These are phyloP conservation scores for Westerdykella sp. DNA, from an alignment of 2,329 filamentous ascomycete species.

Conservation along the genomic window DNA sequence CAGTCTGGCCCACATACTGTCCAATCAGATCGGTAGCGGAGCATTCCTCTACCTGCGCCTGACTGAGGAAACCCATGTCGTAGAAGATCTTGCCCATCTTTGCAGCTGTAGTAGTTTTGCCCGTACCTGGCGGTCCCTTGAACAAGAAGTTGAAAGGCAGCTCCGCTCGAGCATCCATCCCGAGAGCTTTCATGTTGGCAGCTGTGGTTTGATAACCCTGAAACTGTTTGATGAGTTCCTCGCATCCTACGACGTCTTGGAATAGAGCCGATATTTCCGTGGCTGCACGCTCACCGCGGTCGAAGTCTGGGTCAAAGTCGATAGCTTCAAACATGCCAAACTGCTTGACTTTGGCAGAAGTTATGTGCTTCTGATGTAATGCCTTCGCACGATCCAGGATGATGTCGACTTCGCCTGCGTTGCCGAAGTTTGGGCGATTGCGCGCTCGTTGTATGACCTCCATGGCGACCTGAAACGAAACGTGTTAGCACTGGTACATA, in stretches of 20 bases:
- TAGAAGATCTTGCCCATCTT: slow-evolving; percentile 72
- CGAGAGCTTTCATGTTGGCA: slow-evolving; percentile 46
- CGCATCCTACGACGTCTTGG: slow-evolving; percentile 53
- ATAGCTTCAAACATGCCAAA: slow-evolving; percentile 36
- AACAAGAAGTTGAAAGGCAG: slow-evolving; percentile 66
- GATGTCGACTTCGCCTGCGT: slow-evolving; percentile 69
- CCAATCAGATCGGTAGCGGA: slow-evolving; percentile 65
- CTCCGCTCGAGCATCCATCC: slow-evolving; percentile 51
- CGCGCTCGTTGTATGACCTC: slow-evolving; percentile 57
- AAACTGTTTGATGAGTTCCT: slow-evolving; percentile 49
- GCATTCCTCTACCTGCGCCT: slow-evolving; percentile 55
- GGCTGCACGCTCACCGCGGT: slow-evolving; percentile 44
- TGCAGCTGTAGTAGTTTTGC: slow-evolving; percentile 66
- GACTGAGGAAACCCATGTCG: slow-evolving; percentile 62
- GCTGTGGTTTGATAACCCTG: slow-evolving; percentile 51
- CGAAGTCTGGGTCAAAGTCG: slow-evolving; percentile 57
- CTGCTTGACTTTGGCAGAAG: slow-evolving; percentile 17
- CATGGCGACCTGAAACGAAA: no score
- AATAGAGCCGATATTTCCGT: slow-evolving; percentile 51
- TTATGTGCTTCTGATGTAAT: slow-evolving; percentile 43
- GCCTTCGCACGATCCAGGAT: slow-evolving; percentile 54
- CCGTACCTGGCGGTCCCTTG: slow-evolving; percentile 57
- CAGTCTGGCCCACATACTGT: slow-evolving; percentile 63
- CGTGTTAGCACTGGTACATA: no score
- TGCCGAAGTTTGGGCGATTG: slow-evolving; percentile 62